Base-by-base conservation (phyloP, 2,329 filamentous ascomycete species). In the Trichoderma koningii region DNA sequence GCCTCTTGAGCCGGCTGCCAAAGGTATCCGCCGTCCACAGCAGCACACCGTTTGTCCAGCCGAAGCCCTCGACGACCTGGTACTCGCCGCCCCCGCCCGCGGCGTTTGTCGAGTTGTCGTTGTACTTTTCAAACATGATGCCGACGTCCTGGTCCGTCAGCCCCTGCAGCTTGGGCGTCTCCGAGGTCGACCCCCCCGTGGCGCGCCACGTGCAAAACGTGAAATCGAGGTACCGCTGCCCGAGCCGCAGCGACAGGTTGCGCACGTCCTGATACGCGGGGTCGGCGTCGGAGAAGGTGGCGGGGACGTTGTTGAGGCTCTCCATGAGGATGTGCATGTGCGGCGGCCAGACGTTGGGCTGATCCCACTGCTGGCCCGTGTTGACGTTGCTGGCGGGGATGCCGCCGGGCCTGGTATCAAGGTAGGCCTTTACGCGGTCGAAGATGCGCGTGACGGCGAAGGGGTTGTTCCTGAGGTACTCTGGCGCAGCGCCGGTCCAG, bases 41-140 rank as follows among this genome's bases (percentile, higher is more conserved):
- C 34, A 90, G 73, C 60, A 89, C 87, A 34, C 88, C 88, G 69
- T 90, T 90, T 1, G 85, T 86, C 88, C 88, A 90, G 7, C 87
- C 88, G 69, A 90, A 90, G 1, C 88, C 87, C 75, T 89, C 85
- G 3, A 89, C 87, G 6, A 90, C 87, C 62, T 84, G 82, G 73
- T 90, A 90, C 78, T 90, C 88, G 68, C 88, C 88, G 6, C 88
- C 88, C 7, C 85, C 78, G 30, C 88, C 88, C 1, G 84, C 85
- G 0, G 81, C 83, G 67, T 88, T 87, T 52, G 82, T 86, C 7
- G 83, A 76, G 64, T 83, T 83, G 69, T 88, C 85, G 14, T 78
- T 79, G 71, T 90, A 90, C 79, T 90, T 90, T 74, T 90, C 88
- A 72, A 90, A 90, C 79, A 90, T 89, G 72, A 84, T 85, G 23